Evolutionary conservation across 2,329 filamentous ascomycete species (phyloP).

Genomic region (Fusarium nematophilum): DNA sequence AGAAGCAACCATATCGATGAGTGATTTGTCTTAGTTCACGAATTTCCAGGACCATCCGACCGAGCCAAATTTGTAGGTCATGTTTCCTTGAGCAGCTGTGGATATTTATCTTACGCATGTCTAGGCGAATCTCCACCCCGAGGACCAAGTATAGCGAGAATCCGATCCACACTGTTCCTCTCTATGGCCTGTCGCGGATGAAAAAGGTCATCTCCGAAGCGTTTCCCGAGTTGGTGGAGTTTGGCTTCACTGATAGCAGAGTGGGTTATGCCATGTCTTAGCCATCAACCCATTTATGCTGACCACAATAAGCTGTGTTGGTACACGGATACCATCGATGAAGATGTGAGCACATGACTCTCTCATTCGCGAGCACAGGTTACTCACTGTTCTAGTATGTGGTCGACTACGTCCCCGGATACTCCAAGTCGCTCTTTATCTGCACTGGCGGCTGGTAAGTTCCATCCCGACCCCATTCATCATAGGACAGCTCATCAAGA

Average conservation of each 20-base stretch:
- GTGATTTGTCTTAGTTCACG: no score
- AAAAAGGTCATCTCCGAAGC: slow-evolving; percentile 1
- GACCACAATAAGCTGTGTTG: no score
- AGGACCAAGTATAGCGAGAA: slow-evolving; percentile 31
- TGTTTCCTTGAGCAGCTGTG: no score
- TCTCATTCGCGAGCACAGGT: no score
- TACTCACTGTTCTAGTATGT: no score
- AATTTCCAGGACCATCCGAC: no score
- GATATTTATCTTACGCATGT: no score
- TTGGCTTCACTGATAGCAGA: slow-evolving; percentile 13
- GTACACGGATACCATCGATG: no score
- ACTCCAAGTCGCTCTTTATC: slow-evolving; percentile 12
- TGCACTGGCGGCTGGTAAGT: slow-evolving; percentile 16
- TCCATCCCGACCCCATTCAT: not conserved
- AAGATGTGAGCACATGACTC: no score
- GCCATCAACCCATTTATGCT: not conserved
- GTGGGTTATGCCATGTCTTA: not conserved
- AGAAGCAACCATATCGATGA: no score
- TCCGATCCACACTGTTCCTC: slow-evolving; percentile 6
- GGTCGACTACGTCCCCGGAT: slow-evolving; percentile 12
- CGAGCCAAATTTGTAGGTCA: no score
- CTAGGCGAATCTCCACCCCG: not conserved
- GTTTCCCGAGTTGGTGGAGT: slow-evolving; percentile 3
- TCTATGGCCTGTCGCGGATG: not conserved
- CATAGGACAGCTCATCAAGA: no score